Percentiles rank a stretch among this genome's conserved stretches.
Evolutionary conservation across 164 flowering plant genomes (phyloP).

Genomic region (Santalum album): DNA sequence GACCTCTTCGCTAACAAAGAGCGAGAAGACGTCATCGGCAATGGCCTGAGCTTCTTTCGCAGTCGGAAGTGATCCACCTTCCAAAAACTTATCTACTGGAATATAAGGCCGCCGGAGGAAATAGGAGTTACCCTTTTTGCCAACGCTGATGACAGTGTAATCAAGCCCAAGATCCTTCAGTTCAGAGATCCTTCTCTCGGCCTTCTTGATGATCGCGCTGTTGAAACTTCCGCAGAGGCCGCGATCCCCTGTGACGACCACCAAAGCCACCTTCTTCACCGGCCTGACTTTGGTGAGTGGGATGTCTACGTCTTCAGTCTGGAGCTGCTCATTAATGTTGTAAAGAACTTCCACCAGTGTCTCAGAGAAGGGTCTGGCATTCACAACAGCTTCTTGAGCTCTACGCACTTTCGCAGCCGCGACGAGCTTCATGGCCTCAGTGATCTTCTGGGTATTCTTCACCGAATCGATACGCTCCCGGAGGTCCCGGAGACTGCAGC

Average conservation of each 20-base stretch:
- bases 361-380: slow-evolving; percentile 69
- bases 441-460: slow-evolving; percentile 76
- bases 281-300: slow-evolving; percentile 64
- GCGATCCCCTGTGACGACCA: slow-evolving; percentile 73
- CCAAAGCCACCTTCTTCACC: slow-evolving; percentile 72
- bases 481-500: slow-evolving; percentile 52
- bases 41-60: slow-evolving; percentile 83
- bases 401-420: slow-evolving; percentile 80
- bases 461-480: slow-evolving; percentile 56
- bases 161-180: slow-evolving; percentile 51
- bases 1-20: slow-evolving; percentile 75
- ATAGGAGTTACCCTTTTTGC: slow-evolving; percentile 76
- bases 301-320: slow-evolving; percentile 51
- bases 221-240: slow-evolving; percentile 90
- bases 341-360: slow-evolving; percentile 55
- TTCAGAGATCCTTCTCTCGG: slow-evolving; percentile 55
- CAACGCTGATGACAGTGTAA: slow-evolving; percentile 58
- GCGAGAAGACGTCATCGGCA: slow-evolving; percentile 72
- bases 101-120: slow-evolving; percentile 39
- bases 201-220: slow-evolving; percentile 47
- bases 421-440: slow-evolving; percentile 93
- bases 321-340: slow-evolving; percentile 52
- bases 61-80: slow-evolving; percentile 57
- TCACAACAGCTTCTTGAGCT: slow-evolving; percentile 92
- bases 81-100: slow-evolving; percentile 48